Percentiles rank a stretch among this genome's conserved stretches.
Conservation (phyloP, 108 stramenopile genomes). For the Fragilaria crotonensis region DNA sequence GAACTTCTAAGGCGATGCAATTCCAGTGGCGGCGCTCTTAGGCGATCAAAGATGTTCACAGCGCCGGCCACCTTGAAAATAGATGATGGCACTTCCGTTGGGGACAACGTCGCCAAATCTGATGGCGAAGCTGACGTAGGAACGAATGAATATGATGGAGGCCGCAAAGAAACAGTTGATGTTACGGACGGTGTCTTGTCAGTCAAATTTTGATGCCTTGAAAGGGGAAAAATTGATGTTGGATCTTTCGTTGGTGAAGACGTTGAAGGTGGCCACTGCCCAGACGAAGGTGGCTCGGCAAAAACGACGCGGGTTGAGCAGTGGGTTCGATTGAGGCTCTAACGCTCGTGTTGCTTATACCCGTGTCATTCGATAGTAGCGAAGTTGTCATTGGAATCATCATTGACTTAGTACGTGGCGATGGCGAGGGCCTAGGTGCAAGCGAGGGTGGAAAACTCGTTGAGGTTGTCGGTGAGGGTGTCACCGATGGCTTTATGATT, state of each 20-base stretch:
- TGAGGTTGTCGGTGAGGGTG: no score
- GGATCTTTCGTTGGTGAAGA: slow-evolving; percentile 14
- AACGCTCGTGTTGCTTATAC: no score
- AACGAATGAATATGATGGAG: not conserved
- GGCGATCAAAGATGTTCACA: not conserved
- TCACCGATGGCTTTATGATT: no score
- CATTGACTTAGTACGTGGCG: no score
- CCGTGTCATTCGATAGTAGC: no score
- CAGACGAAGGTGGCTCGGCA: no score
- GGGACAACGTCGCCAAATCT: not conserved
- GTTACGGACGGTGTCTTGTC: not conserved
- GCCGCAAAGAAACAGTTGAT: not conserved
- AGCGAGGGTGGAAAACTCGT: no score
- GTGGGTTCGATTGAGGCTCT: no score
- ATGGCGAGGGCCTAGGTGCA: no score
- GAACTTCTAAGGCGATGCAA: not conserved
- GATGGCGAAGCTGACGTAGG: not conserved
- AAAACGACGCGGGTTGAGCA: no score
- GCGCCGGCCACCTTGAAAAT: not conserved
- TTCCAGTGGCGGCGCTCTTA: not conserved
- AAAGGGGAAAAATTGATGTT: not conserved
- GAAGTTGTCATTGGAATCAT: no score
- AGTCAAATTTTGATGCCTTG: not conserved
- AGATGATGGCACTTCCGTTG: not conserved
- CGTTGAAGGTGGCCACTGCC: no score